Conservation (phyloP, 306 rosid species). For the Senna tora region DNA sequence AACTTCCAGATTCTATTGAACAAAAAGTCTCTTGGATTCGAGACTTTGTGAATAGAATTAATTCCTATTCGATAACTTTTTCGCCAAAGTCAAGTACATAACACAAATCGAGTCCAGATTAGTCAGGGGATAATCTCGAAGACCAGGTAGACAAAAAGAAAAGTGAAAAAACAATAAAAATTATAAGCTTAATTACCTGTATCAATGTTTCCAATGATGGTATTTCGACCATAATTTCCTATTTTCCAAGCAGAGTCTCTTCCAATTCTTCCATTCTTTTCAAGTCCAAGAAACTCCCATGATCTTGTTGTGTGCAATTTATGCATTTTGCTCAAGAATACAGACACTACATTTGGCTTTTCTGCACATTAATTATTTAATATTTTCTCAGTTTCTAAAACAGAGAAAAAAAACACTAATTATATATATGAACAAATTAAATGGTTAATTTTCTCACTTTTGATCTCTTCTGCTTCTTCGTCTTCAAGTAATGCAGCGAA, state of each 20-base stretch:
- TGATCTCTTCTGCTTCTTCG: constrained; percentile 47
- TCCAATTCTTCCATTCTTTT: constrained; percentile 18
- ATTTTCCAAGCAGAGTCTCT: constrained; percentile 41
- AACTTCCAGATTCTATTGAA: no score
- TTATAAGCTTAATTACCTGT: constrained; percentile 28
- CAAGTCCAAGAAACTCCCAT: constrained; percentile 64
- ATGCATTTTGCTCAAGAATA: constrained; percentile 59
- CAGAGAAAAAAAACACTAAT: no score
- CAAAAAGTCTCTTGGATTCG: no score
- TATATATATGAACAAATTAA: not conserved
- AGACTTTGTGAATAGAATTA: no score
- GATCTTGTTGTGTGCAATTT: constrained; percentile 66
- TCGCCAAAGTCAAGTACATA: no score
- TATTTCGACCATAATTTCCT: constrained; percentile 44
- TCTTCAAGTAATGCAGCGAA: constrained; percentile 68
- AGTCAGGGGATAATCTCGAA: no score
- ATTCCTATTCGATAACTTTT: no score
- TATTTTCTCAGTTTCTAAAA: no score
- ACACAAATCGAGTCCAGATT: no score
- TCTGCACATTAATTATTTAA: constrained; percentile 34
- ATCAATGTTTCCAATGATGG: constrained; percentile 48
- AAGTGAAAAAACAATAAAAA: no score
- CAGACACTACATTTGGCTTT: constrained; percentile 53
- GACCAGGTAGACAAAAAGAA: no score
- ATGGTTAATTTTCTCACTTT: constrained; percentile 49